These are phyloP conservation scores for Coniochaeta prunicola DNA, from an alignment of 2,329 filamentous ascomycete genomes.

Conservation along the genomic window DNA sequence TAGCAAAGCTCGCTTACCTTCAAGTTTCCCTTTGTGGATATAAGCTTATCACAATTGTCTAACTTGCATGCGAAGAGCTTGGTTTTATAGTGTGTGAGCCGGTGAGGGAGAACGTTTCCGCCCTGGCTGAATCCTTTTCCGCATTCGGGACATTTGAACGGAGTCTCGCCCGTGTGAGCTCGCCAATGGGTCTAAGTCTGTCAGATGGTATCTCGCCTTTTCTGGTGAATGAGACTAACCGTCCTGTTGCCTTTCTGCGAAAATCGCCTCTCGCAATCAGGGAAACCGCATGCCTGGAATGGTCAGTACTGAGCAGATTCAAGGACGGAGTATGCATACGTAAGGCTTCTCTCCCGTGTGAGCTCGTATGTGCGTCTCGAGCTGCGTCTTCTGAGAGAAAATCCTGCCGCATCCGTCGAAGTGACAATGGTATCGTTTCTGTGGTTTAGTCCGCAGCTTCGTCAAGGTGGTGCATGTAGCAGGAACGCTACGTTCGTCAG, in stretches of 20 bases:
- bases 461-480: not conserved
- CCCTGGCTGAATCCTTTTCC: conserved; percentile 78
- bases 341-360: conserved; percentile 91
- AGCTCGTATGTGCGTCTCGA: conserved; percentile 80
- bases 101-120: conserved; percentile 78
- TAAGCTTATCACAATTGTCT: conserved; percentile 73
- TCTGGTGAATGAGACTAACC: not conserved
- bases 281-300: conserved; percentile 57
- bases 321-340: conserved; percentile 42
- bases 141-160: conserved; percentile 73
- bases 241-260: conserved; percentile 53
- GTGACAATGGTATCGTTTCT: conserved; percentile 66
- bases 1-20: conserved; percentile 50
- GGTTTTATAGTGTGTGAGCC: conserved; percentile 67
- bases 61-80: conserved; percentile 79
- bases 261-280: conserved; percentile 70
- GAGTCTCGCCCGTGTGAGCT: conserved; percentile 80
- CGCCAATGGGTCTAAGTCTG: conserved; percentile 67
- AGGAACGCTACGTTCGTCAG: not conserved
- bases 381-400: conserved; percentile 87
- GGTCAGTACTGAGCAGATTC: not conserved
- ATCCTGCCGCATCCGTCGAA: conserved; percentile 69
- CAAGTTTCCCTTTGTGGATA: conserved; percentile 78
- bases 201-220: conserved; percentile 5
- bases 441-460: conserved; percentile 23